Evolutionary conservation across 176 grass and related monocot species (phyloP).

Genomic region (Eleusine coracana): DNA sequence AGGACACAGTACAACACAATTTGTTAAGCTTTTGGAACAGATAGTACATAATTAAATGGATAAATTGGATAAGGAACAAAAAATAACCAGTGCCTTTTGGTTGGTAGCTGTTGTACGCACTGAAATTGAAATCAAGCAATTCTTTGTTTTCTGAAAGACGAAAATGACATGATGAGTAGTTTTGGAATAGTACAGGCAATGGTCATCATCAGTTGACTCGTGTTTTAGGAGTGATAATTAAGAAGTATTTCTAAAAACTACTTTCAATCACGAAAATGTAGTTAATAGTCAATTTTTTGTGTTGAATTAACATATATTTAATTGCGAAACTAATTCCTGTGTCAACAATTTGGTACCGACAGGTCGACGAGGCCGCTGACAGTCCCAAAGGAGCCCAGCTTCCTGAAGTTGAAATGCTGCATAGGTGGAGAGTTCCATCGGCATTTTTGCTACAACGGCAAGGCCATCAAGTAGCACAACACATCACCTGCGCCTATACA

Average conservation of each 20-base stretch:
- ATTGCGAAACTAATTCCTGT: background rate
- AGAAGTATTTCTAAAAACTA: background rate
- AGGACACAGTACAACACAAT: background rate
- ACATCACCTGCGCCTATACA: background rate
- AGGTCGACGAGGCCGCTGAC: constrained; percentile 82
- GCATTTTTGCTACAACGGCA: constrained; percentile 71
- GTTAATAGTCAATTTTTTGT: too few relatives aligned
- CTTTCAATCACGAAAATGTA: background rate
- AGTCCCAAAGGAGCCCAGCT: constrained; percentile 78
- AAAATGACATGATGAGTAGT: background rate
- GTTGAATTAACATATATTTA: background rate
- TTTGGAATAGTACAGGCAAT: background rate
- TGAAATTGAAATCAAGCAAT: too few relatives aligned
- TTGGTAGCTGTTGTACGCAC: background rate
- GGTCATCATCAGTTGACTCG: background rate
- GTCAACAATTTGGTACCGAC: background rate
- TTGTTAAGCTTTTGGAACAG: background rate
- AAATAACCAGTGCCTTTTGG: constrained; percentile 1
- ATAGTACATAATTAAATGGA: background rate
- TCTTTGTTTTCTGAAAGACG: background rate
- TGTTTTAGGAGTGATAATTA: background rate
- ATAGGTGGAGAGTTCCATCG: constrained; percentile 83
- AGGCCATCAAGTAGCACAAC: constrained; percentile 48
- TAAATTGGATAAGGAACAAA: background rate
- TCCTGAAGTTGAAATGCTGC: constrained; percentile 83